Conservation (phyloP, 2,329 filamentous ascomycete species). For the Knoxdaviesia proteae region DNA sequence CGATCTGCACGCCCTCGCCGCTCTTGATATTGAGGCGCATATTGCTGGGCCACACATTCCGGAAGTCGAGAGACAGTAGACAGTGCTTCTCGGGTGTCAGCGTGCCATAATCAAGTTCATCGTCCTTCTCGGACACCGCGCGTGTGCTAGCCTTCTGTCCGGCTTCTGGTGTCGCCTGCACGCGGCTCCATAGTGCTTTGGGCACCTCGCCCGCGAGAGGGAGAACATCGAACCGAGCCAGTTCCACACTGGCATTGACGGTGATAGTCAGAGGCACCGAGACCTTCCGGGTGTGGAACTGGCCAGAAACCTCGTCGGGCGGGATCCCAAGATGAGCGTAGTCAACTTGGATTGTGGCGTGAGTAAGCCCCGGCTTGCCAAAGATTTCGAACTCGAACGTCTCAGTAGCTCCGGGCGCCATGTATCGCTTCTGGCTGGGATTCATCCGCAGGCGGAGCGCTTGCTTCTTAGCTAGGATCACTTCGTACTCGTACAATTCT, state of each 20-base stretch:
- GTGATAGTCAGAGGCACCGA: slow-evolving; percentile 67
- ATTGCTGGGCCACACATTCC: slow-evolving; percentile 75
- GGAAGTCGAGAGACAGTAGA: slow-evolving; percentile 60
- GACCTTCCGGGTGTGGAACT: slow-evolving; percentile 70
- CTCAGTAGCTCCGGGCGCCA: slow-evolving; percentile 44
- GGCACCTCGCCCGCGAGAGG: slow-evolving; percentile 51
- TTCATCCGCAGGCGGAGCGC: slow-evolving; percentile 36
- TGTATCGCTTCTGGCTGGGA: slow-evolving; percentile 32
- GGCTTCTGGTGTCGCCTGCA: slow-evolving; percentile 6
- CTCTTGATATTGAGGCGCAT: slow-evolving; percentile 44
- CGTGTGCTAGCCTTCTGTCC: neutral
- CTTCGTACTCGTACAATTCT: slow-evolving; percentile 71
- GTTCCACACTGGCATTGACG: slow-evolving; percentile 76
- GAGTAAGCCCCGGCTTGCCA: slow-evolving; percentile 67
- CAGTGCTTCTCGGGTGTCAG: slow-evolving; percentile 44
- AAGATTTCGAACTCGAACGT: slow-evolving; percentile 69
- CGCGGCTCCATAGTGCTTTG: slow-evolving; percentile 31
- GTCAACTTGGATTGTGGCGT: slow-evolving; percentile 62
- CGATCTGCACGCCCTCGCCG: slow-evolving; percentile 24
- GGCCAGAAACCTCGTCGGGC: slow-evolving; percentile 43
- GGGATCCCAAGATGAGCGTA: slow-evolving; percentile 63
- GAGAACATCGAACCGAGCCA: slow-evolving; percentile 59
- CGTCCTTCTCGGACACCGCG: neutral
- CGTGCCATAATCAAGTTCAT: neutral
- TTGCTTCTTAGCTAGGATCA: slow-evolving; percentile 55